A percentile compares a stretch with the other conserved stretches of the same genome.
These are phyloP conservation scores for Byssochlamys sp. DNA, from an alignment of 2,329 filamentous ascomycete genomes.

Conservation along the genomic window DNA sequence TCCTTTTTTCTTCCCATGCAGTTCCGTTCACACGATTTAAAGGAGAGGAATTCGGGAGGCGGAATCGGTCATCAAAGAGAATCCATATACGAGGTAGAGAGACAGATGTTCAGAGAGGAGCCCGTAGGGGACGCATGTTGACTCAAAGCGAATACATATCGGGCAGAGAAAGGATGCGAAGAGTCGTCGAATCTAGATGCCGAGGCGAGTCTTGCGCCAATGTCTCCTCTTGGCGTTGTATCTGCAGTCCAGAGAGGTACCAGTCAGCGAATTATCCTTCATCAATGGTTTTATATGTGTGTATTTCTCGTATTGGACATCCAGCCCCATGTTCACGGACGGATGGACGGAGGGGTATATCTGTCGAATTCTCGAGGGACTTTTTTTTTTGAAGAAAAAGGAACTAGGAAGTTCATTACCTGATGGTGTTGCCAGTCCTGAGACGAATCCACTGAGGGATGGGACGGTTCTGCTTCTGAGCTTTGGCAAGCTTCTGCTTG, in stretches of 20 bases:
- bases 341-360: neutral
- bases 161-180: constrained; percentile 23
- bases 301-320: neutral
- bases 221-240: constrained; percentile 99
- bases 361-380: neutral
- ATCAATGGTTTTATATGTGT: neutral
- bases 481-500: constrained; percentile 99
- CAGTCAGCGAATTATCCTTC: neutral
- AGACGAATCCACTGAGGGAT: constrained; percentile 99
- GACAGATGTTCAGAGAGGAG: neutral
- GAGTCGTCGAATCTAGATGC: constrained; percentile 62
- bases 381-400: neutral
- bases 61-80: neutral
- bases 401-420: constrained; percentile 53
- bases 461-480: constrained; percentile 99
- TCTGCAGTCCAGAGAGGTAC: constrained; percentile 42
- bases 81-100: neutral
- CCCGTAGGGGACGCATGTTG: neutral
- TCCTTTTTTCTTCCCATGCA: neutral
- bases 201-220: constrained; percentile 99
- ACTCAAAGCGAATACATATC: constrained; percentile 5
- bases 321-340: neutral
- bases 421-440: constrained; percentile 97
- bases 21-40: neutral
- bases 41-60: neutral